Evolutionary conservation across 2,329 filamentous ascomycete genomes (phyloP), one percentile per base, ranked within the genome.

Genomic region (Pseudogymnoascus destructans): DNA sequence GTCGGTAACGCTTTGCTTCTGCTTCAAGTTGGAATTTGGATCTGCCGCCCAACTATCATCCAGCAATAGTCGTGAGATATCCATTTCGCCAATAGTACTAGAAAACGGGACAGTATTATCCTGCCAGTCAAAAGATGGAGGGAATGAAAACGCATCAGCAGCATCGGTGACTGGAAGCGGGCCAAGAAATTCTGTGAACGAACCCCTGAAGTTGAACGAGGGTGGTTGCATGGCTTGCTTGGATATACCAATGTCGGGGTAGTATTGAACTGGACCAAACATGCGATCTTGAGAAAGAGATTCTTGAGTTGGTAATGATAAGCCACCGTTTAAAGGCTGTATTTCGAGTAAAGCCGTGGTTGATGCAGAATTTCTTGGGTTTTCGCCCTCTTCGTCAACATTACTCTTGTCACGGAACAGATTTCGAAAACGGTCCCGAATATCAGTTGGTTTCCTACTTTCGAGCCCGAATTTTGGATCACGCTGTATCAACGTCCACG

Each of bases 401-500:
- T 52, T 52, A 13, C 25, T 32, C 46, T 52, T 52, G n/a, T 52
- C 46, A 30, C 46, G 46, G 25, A 30, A 52, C 17, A 52, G n/a
- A 30, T 52, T 85, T 42, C 82, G 76, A 30, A 84, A 75, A 19
- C 82, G 75, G 62, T 85, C 82, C 61, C 82, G 74, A 57, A 85
- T 68, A 64, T 85, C 82, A 0, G 81, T 85, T 1, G 82, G 81
- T 62, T 82, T 79, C 46, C 82, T 73, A 60, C 68, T 78, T 3
- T 77, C 75, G n/a, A 85, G 71, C 60, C 80, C 73, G 68, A 81
- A 83, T 25, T 73, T 73, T 11, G 76, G 69, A 60, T 85, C 81
- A 33, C 80, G 75, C 65, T 83, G 81, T 17, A 85, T 85, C 67
- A 78, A 80, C 57, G 81, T 83, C 82, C 82, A 85, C 7, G 80